Evolutionary conservation across 176 grass and related monocot species (phyloP).

Genomic region (Typha latifolia): DNA sequence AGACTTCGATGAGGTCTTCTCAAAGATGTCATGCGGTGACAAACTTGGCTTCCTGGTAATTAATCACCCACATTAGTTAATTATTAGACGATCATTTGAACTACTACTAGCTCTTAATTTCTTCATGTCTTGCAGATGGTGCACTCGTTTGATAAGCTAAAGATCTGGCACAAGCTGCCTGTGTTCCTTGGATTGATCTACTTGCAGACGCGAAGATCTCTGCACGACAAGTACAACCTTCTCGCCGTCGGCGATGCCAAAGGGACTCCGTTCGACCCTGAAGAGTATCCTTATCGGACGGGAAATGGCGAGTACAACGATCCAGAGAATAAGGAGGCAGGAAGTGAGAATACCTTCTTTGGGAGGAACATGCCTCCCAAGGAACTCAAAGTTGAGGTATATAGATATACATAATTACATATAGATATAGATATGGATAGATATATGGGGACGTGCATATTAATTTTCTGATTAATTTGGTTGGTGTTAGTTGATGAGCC

Average conservation of each 20-base stretch:
- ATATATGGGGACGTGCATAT: not conserved
- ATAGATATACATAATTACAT: constrained; percentile 12
- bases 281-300: constrained; percentile 30
- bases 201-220: constrained; percentile 29
- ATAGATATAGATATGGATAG: not conserved
- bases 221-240: constrained; percentile 39
- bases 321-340: constrained; percentile 32
- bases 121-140: constrained; percentile 21
- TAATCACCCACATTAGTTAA: constrained; percentile 14
- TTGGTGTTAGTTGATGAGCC: constrained; percentile 26
- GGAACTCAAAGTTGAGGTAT: constrained; percentile 34
- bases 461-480: not conserved
- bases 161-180: constrained; percentile 50
- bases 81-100: constrained; percentile 1
- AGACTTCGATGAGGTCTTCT: constrained; percentile 26
- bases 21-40: constrained; percentile 39
- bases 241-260: constrained; percentile 26
- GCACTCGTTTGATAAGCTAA: constrained; percentile 42
- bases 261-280: constrained; percentile 19
- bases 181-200: constrained; percentile 37
- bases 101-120: not conserved
- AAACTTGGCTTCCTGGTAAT: constrained; percentile 44
- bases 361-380: constrained; percentile 46
- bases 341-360: constrained; percentile 40
- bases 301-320: constrained; percentile 44